These are phyloP conservation scores for Clathrospora elynae DNA, from an alignment of 2,329 filamentous ascomycete genomes.

Conservation along the genomic window DNA sequence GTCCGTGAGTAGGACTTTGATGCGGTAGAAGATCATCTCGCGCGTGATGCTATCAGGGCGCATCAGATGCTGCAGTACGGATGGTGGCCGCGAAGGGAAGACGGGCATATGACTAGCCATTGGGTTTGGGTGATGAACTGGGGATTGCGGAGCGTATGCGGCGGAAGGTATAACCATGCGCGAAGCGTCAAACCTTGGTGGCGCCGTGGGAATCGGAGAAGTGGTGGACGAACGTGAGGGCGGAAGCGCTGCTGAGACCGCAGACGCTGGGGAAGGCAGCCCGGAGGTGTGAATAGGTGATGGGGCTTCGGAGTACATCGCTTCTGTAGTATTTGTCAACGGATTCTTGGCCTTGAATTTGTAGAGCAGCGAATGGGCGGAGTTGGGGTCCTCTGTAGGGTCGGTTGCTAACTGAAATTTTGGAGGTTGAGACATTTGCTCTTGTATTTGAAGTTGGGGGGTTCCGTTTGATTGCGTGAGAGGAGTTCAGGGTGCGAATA, in stretches of 20 bases:
- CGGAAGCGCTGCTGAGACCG: too few relatives aligned
- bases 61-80: neutral
- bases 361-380: neutral
- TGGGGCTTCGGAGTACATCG: too few relatives aligned
- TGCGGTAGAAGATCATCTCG: slow-evolving; percentile 2
- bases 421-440: neutral
- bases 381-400: neutral
- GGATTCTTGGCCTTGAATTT: neutral
- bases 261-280: too few relatives aligned
- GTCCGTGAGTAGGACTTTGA: slow-evolving; percentile 3
- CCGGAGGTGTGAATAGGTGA: too few relatives aligned
- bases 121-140: neutral
- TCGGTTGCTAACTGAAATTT: neutral
- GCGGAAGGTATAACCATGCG: neutral
- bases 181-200: neutral
- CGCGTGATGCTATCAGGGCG: slow-evolving; percentile 3
- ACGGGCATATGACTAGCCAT: neutral
- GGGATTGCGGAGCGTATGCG: neutral
- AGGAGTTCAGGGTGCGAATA: too few relatives aligned
- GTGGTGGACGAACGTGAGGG: too few relatives aligned
- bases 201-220: neutral
- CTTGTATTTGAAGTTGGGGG: too few relatives aligned
- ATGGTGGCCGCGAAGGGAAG: neutral
- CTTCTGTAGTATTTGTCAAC: neutral
- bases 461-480: neutral